Base-by-base conservation (phyloP, 2,329 filamentous ascomycete species). In the Paecilomyces formosus region DNA sequence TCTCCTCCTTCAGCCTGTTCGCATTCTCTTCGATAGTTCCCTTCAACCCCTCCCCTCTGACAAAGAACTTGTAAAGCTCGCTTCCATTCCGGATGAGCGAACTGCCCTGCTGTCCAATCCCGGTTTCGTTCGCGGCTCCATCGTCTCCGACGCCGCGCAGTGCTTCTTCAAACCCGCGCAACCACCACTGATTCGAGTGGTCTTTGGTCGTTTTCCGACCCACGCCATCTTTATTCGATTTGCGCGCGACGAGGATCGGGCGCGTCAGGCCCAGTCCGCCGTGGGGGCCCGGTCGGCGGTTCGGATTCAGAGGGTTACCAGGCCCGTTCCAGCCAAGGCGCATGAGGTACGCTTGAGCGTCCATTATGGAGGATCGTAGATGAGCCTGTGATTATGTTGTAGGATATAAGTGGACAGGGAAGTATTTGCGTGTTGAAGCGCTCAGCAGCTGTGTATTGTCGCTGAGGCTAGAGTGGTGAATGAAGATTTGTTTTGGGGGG, bases 111-210 rank as follows among this genome's bases (percentile, higher is more conserved):
- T 60, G 82, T 72, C 60, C 83, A 82, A 79, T 88, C 76, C 65
- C 82, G 75, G 58, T n/a, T 3, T 45, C 85, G 57, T 65, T 79
- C 76, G 56, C 85, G 81, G 64, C 83, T 1, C 83, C 85, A 70
- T 89, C 88, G 3, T 77, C 74, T 0, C 81, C 81, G 56, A 96
- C 81, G 3, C 88, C 89, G 73, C 94, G 89, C 63, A 97, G 78
- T 58, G 92, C 92, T 71, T 92, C 87, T 74, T 97, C 93, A 65
- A 96, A 97, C 11, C 94, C 94, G 59, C 90, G 88, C 75, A 96
- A 82, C 94, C 94, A 99, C 94, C 94, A 99, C 72, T 96, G 92
- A 70, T 97, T 93, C 59, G 82, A 81, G 31, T 83, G 79, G 28
- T 80, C 80, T 58, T 79, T 74, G 58, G 82, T 82, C 64, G 84